Base-by-base conservation (phyloP, 225 moss, liverwort and hornwort species). In the Physcomitrium patens region DNA sequence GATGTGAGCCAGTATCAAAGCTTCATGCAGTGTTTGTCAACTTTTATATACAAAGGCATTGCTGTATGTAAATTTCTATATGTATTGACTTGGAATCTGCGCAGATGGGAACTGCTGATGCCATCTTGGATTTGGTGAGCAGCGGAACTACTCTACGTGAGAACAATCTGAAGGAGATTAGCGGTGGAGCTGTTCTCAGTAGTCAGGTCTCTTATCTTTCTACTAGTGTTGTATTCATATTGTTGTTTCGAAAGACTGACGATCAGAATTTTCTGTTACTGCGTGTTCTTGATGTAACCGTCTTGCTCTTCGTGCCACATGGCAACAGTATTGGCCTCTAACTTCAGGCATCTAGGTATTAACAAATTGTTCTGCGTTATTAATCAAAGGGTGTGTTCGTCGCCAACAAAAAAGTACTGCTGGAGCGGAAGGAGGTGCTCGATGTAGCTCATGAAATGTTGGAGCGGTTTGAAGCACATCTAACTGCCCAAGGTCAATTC, bases 71-170 rank as follows among this genome's bases (percentile, higher is more conserved):
- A 57, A 63, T 22, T 54, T 18, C 55, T 28, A 53, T 9, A 27
- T 23, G 28, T 72, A 51, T 54, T 42, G 68, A 62, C 69, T 46
- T 81, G 64, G 26, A 72, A 77, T 64, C 3, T 80, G 15, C 54
- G 63, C 85, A 93, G 93, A 99, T 99, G 99, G 99, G 99, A 46
- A 99, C 95, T 76, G 93, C 99, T 42, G 99, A 99, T 86, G 99
- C 95, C 59, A 99, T 99, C 77, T 79, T 99, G 48, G 99, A 99
- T 82, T 90, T 99, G 67, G 95, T 99, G 57, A 95, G 99, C 85
- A 99, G 94, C 60, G 99, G 99, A 74, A 95, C 95, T 50, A 99
- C 99, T 51, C 78, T 99, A 17, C 95, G 95, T 60, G 99, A 99
- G 75, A 99, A 99, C 74, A 99, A 99, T 55, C 79, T 99, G 66